A percentile compares a stretch with the other conserved stretches of the same genome.
Conservation (phyloP, 768 basidiomycete genomes). For the Steccherinum ochraceum region DNA sequence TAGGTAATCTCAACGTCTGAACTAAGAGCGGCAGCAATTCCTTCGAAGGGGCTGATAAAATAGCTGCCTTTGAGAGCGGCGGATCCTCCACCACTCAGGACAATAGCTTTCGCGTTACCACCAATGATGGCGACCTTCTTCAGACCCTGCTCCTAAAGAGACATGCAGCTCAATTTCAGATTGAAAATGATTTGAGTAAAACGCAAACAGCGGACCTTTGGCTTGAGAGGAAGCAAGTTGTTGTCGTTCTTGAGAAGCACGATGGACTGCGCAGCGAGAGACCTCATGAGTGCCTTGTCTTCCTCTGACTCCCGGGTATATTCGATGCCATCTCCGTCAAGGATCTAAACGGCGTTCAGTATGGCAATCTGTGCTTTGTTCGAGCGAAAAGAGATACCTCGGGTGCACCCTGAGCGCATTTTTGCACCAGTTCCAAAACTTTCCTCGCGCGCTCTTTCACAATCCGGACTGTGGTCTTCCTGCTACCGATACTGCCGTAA, state of each 20-base stretch:
- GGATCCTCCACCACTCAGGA: slow-evolving; percentile 66
- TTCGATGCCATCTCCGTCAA: slow-evolving; percentile 68
- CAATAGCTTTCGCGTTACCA: slow-evolving; percentile 57
- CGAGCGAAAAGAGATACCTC: slow-evolving; percentile 39
- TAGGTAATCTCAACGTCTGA: slow-evolving; percentile 50
- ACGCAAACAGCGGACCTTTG: slow-evolving; percentile 17
- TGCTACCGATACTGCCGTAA: slow-evolving; percentile 33
- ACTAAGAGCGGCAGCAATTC: slow-evolving; percentile 55
- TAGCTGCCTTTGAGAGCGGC: slow-evolving; percentile 71
- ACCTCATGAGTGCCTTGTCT: slow-evolving; percentile 57
- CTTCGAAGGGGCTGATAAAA: slow-evolving; percentile 72
- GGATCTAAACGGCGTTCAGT: slow-evolving; percentile 45
- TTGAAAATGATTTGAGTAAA: neutral
- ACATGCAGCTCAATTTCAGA: slow-evolving; percentile 35
- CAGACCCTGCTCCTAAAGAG: slow-evolving; percentile 27
- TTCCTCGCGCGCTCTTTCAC: slow-evolving; percentile 61
- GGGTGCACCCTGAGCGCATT: slow-evolving; percentile 58
- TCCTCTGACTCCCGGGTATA: slow-evolving; percentile 54
- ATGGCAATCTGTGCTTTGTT: too few species aligned
- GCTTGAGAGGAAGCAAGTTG: slow-evolving; percentile 46
- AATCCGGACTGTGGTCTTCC: slow-evolving; percentile 60
- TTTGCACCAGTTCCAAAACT: slow-evolving; percentile 65
- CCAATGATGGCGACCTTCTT: slow-evolving; percentile 76
- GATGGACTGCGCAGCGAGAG: slow-evolving; percentile 62
- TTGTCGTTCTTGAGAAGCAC: slow-evolving; percentile 71